Percentiles rank a stretch among this genome's conserved stretches.
Conservation (phyloP, 257 asterid species). For the Sherardia arvensis region DNA sequence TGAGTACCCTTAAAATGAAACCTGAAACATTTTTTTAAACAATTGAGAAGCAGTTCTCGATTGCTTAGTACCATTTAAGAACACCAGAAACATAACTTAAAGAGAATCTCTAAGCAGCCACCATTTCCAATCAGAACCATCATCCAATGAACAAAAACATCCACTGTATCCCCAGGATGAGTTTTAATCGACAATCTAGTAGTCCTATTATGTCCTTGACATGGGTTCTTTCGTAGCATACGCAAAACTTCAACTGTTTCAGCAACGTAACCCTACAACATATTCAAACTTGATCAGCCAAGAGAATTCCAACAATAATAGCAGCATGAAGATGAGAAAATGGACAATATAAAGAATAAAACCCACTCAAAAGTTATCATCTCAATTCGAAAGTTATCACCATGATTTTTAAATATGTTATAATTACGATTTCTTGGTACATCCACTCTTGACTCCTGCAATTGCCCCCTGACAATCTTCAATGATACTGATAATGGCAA, state of each 20-base stretch:
- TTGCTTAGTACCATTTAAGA: neutral
- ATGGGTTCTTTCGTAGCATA: neutral
- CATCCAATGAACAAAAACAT: neutral
- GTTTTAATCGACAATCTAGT: neutral
- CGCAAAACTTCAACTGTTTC: neutral
- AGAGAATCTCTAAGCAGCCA: neutral
- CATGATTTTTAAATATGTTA: neutral
- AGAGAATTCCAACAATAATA: neutral
- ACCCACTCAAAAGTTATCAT: no score
- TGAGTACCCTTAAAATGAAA: neutral
- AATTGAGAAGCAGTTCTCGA: neutral
- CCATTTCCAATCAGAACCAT: neutral
- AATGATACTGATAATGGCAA: constrained; percentile 2
- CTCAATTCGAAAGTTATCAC: neutral
- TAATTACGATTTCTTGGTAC: neutral
- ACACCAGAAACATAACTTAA: no score
- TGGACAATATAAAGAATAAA: no score
- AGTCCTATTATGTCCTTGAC: neutral
- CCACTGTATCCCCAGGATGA: neutral
- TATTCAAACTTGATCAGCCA: neutral
- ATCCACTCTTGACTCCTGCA: neutral
- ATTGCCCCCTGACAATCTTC: neutral
- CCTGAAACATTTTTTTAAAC: neutral
- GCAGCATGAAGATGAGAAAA: neutral
- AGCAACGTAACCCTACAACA: neutral